Evolutionary conservation across 2,329 filamentous ascomycete genomes (phyloP).

Genomic region (Dactylellina cionopaga): DNA sequence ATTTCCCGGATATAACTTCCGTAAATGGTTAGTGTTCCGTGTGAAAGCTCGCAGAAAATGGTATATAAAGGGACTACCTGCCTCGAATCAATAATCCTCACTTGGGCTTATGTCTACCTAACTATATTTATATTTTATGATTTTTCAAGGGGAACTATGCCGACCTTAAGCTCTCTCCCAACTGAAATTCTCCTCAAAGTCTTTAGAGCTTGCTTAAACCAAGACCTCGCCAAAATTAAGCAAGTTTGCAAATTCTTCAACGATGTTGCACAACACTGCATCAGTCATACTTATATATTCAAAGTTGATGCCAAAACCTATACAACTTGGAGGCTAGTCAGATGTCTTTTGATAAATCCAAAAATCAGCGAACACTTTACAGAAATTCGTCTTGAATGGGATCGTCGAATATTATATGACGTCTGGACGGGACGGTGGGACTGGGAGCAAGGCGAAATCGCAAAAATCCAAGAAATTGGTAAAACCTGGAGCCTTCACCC

Average conservation of each 20-base stretch:
- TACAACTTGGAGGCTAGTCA: constrained; percentile 3
- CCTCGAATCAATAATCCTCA: no score
- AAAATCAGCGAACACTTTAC: not conserved
- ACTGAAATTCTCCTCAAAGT: constrained; percentile 9
- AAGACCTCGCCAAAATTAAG: not conserved
- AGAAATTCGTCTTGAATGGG: constrained; percentile 2
- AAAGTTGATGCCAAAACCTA: not conserved
- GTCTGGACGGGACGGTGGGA: constrained; percentile 1
- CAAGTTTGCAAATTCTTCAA: not conserved
- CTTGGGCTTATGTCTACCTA: no score
- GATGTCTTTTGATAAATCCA: not conserved
- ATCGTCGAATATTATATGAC: not conserved
- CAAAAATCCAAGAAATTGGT: not conserved
- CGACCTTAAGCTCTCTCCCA: not conserved
- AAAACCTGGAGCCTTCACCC: not conserved
- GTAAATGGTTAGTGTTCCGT: no score
- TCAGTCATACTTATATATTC: constrained; percentile 5
- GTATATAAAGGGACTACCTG: no score
- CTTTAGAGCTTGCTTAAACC: not conserved
- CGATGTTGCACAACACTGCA: not conserved
- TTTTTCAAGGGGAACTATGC: not conserved
- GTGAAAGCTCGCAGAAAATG: no score
- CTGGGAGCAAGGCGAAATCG: not conserved
- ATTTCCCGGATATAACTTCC: no score
- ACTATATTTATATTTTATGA: no score